phyloP scores from a whole-genome alignment of 2,329 filamentous ascomycete genomes.

The Claviceps capensis region DNA sequence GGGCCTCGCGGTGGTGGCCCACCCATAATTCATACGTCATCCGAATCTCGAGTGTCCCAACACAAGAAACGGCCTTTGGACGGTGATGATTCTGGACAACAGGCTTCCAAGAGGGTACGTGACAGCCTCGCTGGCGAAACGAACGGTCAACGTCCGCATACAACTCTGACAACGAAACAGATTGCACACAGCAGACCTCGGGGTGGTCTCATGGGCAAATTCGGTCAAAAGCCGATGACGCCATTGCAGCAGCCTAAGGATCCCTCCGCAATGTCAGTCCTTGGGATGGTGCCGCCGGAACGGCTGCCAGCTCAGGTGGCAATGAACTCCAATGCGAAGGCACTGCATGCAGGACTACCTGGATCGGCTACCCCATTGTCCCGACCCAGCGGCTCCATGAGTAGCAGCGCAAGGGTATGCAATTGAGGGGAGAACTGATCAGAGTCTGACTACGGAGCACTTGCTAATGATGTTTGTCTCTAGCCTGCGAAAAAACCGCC shows the following conservation, averaged over 20 bases:
- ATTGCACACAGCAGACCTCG: conserved; percentile 18
- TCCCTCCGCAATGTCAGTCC: conserved; percentile 37
- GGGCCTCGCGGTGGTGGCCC: conserved; percentile 15
- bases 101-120: conserved; percentile 29
- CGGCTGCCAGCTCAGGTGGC: conserved; percentile 20
- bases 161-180: conserved; percentile 16
- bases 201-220: conserved; percentile 22
- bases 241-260: conserved; percentile 25
- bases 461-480: neutral
- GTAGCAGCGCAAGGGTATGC: conserved; percentile 11
- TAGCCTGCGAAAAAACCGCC: conserved; percentile 4
- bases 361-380: conserved; percentile 11
- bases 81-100: conserved; percentile 17
- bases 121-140: neutral
- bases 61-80: conserved; percentile 32
- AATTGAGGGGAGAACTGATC: neutral
- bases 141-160: neutral
- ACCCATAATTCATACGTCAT: conserved; percentile 26
- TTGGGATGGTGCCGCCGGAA: conserved; percentile 33
- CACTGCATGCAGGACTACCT: conserved; percentile 9
- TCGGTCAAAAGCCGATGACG: conserved; percentile 17
- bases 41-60: conserved; percentile 12
- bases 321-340: conserved; percentile 5
- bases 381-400: conserved; percentile 7
- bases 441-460: neutral